Base-by-base conservation (phyloP, 129 eudicot species). In the Flaveria brownii region DNA sequence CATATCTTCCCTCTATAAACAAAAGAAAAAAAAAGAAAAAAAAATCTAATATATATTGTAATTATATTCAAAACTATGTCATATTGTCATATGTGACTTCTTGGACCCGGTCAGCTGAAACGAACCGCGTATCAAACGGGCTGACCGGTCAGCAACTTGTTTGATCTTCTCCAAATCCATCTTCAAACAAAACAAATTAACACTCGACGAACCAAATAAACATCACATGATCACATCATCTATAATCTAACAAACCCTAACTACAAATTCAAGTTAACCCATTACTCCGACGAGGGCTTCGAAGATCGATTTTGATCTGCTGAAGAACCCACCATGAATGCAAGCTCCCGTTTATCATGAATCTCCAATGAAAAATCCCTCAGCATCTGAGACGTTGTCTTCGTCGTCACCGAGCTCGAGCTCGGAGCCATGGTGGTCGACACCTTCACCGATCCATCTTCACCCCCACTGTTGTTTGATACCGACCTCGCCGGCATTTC, bases 311-410 rank as follows among this genome's bases (percentile, higher is more conserved):
- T 75, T 30, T 75, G 23, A 75, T 75, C 77, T 1, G 52, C 41
- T 1, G 78, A 63, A 45, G 79, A 80, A 33, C 76, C 76, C 30
- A n/a, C 80, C 80, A 81, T 81, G 47, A 81, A 75, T 54, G 75
- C 81, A 39, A 46, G 76, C 68, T 81, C 84, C 39, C 84, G 46
- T 61, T 81, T 81, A 22, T 81, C 84, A 70, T 75, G 75, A 81
- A 69, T 22, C 72, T 75, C 77, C 65, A 75, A 69, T 11, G 80
- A 81, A 30, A 75, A 81, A 81, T 81, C 84, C 23, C 90, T 86
- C 9, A 81, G 60, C 90, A 83, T 71, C 23, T 70, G 71, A 16
- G 80, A 72, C 1, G 82, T 39, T 2, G 78, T 63, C 30, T 2
- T 25, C 26, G 78, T 69, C 9, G 76, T 39, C 16, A 71, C 65